Conservation (phyloP, 2,329 filamentous ascomycete species). For the Phyllosticta citrichinensis region DNA sequence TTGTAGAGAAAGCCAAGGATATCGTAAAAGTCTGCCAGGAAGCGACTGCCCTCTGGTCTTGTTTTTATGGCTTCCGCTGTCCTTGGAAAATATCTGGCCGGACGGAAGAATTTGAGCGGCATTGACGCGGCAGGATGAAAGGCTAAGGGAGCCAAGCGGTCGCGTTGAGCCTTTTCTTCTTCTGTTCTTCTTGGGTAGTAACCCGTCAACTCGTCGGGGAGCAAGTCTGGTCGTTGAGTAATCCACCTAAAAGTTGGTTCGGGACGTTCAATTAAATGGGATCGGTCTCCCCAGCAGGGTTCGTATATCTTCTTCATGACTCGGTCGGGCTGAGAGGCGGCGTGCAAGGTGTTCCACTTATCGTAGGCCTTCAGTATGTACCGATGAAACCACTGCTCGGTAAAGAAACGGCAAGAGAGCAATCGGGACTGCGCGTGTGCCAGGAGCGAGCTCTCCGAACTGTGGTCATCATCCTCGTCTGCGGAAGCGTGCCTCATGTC, state of each 20-base stretch:
- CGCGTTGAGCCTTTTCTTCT: neutral
- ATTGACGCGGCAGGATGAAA: neutral
- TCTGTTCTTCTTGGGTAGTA: neutral
- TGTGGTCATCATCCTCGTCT: neutral
- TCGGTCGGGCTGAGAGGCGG: constrained; percentile 20
- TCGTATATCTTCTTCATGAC: neutral
- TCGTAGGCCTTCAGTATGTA: constrained; percentile 21
- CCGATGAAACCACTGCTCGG: constrained; percentile 24
- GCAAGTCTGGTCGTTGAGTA: too few species aligned
- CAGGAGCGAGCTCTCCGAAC: neutral
- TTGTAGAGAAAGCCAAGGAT: neutral
- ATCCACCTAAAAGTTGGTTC: too few species aligned
- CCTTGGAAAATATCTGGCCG: neutral
- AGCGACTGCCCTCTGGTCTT: too few species aligned
- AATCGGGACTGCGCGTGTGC: constrained; percentile 12
- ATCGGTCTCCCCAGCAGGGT: neutral
- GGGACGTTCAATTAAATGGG: too few species aligned
- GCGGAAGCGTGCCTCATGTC: neutral
- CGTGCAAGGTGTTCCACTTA: constrained; percentile 13
- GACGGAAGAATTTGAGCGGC: neutral
- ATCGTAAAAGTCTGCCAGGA: neutral
- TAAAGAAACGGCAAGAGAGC: constrained; percentile 26
- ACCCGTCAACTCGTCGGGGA: too few species aligned
- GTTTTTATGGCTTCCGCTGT: too few species aligned
- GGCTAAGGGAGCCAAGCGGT: neutral